Evolutionary conservation across 108 stramenopile species (phyloP), one percentile per base, ranked within the genome.

Genomic region (Nitzschia sp.): DNA sequence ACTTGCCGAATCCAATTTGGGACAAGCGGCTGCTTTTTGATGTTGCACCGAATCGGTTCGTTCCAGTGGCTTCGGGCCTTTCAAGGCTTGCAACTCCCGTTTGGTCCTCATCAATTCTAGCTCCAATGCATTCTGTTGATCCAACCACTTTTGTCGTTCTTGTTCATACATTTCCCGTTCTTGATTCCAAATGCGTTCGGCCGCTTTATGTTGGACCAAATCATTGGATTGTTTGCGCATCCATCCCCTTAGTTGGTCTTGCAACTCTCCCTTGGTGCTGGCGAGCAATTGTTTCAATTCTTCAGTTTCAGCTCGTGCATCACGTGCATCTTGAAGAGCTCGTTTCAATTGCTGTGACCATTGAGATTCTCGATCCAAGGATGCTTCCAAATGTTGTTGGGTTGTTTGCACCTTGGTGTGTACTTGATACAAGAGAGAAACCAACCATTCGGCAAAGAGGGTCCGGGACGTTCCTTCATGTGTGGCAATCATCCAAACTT

Each of bases 91-190:
- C 17, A 48, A 48, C 17, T 48, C 46, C 2, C n/a, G n/a, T 17
- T 48, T 48, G 46, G 46, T 17, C 22, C 41, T 41, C 17, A 40
- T 20, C 43, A 62, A 20, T 38, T 62, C 61, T 1, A 15, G n/a
- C 21, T 62, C 61, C 12, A 62, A n/a, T 0, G 25, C 15, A 62
- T 42, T 24, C 7, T 42, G 61, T 38, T 62, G 42, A 24, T 62
- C 61, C 43, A 62, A 62, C 61, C 61, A 62, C 61, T 20, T 20
- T 62, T 46, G 43, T 7, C 61, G 61, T 5, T 62, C 61, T 44
- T 62, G 43, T 24, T 53, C 39, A 29, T 51, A 65, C 12, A 53
- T 25, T 51, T 65, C 14, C 1, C 65, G 65, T 53, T 53, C 53
- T 65, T 53, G 65, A 15, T 41, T 53, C 52, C 65, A 53, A 37